phyloP scores from a whole-genome alignment of 2,329 filamentous ascomycete genomes.

The Penicillium sp. region DNA sequence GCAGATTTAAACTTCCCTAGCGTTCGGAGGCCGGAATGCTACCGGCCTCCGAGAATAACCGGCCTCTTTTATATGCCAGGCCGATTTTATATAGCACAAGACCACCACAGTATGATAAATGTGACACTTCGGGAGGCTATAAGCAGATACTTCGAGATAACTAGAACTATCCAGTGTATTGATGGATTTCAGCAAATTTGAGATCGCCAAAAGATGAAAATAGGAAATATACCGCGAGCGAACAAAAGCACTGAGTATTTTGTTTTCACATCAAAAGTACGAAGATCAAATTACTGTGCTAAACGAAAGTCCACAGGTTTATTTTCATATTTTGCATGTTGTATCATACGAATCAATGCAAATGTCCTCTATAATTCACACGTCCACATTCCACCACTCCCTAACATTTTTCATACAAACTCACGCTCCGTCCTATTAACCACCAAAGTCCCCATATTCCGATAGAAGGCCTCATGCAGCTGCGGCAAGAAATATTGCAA shows the following conservation, averaged over 20 bases:
- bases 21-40: constrained; percentile 43
- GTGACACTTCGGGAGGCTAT: not conserved
- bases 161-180: not conserved
- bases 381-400: not conserved
- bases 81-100: not conserved
- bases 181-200: not conserved
- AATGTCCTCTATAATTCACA: not conserved
- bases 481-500: constrained; percentile 14
- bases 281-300: not conserved
- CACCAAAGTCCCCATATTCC: not conserved
- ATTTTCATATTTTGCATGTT: too few species aligned
- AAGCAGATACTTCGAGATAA: not conserved
- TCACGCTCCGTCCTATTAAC: constrained; percentile 1
- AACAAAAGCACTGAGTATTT: not conserved
- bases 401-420: not conserved
- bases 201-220: not conserved
- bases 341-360: not conserved
- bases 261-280: not conserved
- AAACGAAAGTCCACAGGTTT: not conserved
- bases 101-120: not conserved
- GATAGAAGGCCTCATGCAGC: constrained; percentile 12
- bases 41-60: constrained; percentile 43
- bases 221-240: not conserved
- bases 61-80: constrained; percentile 13
- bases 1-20: constrained; percentile 26